phyloP scores from a whole-genome alignment of 2,329 filamentous ascomycete species.

The Ramularia endophylla region DNA sequence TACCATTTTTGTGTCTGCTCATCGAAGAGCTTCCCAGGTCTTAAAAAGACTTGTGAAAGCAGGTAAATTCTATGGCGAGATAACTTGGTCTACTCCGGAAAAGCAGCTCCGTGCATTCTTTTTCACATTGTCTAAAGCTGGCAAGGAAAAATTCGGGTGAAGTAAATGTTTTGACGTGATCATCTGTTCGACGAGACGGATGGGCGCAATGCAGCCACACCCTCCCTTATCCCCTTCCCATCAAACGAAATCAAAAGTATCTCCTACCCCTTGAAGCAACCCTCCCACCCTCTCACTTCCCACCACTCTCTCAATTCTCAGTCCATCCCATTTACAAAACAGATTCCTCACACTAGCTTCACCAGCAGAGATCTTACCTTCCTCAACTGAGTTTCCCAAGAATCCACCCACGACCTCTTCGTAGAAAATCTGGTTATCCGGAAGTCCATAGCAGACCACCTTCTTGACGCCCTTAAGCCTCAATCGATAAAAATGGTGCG shows the following conservation, averaged over 20 bases:
- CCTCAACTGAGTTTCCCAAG: constrained; percentile 48
- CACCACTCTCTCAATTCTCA: constrained; percentile 84
- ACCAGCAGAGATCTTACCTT: constrained; percentile 52
- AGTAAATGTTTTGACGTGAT: no score
- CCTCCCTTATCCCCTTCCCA: no score
- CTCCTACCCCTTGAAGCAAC: constrained; percentile 61
- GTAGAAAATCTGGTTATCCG: constrained; percentile 82
- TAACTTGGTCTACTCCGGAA: no score
- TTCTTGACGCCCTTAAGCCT: constrained; percentile 72
- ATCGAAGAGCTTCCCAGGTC: no score
- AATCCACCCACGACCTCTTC: constrained; percentile 67
- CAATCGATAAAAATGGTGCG: constrained; percentile 95
- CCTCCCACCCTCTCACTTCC: constrained; percentile 73
- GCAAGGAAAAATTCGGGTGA: no score
- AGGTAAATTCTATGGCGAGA: no score
- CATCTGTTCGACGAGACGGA: no score
- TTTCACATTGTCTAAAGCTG: no score
- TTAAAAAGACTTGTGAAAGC: no score
- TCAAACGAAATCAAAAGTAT: constrained; percentile 92
- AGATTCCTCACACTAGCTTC: constrained; percentile 49
- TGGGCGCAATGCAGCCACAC: no score
- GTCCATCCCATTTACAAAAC: constrained; percentile 83
- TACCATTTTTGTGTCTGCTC: no score
- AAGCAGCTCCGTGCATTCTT: no score
- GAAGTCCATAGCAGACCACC: constrained; percentile 84